Evolutionary conservation across 2,329 filamentous ascomycete genomes (phyloP).

Genomic region (Penicillium sp.): DNA sequence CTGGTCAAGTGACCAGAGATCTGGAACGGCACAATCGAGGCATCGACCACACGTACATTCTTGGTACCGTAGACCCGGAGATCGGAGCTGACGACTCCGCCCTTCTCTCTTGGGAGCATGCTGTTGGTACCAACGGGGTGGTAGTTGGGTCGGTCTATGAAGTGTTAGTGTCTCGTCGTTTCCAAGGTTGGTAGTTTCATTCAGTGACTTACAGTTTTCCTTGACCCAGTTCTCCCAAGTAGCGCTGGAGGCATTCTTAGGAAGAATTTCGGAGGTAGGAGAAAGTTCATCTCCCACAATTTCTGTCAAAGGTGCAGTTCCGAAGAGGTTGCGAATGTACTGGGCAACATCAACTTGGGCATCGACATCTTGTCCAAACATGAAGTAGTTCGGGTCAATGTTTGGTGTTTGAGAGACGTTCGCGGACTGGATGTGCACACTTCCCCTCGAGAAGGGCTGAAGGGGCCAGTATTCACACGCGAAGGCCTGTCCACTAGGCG

Average conservation of each 20-base stretch:
- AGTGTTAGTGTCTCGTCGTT: neutral
- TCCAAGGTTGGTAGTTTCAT: neutral
- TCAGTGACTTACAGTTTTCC: slow-evolving; percentile 24
- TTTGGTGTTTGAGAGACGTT: slow-evolving; percentile 16
- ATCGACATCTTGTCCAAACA: slow-evolving; percentile 24
- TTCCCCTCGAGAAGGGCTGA: slow-evolving; percentile 54
- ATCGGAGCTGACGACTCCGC: slow-evolving; percentile 35
- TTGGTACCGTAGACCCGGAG: slow-evolving; percentile 34
- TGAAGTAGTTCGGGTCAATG: slow-evolving; percentile 33
- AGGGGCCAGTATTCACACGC: slow-evolving; percentile 51
- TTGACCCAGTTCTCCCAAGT: slow-evolving; percentile 29
- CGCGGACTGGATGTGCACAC: slow-evolving; percentile 46
- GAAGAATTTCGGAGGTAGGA: slow-evolving; percentile 22
- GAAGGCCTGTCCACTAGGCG: slow-evolving; percentile 44
- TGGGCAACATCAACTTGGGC: slow-evolving; percentile 23
- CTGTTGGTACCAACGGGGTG: slow-evolving; percentile 27
- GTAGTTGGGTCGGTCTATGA: slow-evolving; percentile 29
- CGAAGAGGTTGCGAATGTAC: slow-evolving; percentile 26
- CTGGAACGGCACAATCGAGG: slow-evolving; percentile 39
- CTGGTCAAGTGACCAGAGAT: slow-evolving; percentile 40
- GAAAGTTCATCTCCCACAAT: slow-evolving; percentile 24
- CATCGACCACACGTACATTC: slow-evolving; percentile 39
- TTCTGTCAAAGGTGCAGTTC: slow-evolving; percentile 19
- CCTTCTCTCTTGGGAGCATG: slow-evolving; percentile 33
- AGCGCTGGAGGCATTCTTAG: slow-evolving; percentile 18